These are phyloP conservation scores for Apophysomyces elegans DNA, from an alignment of 371 early-diverging fungal genomes.

Conservation along the genomic window DNA sequence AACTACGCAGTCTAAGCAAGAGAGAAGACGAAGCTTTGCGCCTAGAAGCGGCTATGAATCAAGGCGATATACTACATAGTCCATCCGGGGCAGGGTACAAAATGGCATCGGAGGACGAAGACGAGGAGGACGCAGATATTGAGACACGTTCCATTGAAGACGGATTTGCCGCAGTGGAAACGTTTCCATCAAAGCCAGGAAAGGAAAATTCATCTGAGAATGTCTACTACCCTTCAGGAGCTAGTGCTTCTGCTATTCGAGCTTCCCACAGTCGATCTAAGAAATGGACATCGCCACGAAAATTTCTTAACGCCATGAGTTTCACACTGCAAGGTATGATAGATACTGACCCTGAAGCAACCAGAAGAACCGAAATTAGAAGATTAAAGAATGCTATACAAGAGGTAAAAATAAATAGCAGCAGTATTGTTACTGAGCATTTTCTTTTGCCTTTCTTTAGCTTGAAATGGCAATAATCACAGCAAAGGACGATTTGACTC, in stretches of 20 bases:
- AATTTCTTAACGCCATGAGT: constrained; percentile 63
- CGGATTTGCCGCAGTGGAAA: constrained; percentile 38
- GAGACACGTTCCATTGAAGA: constrained; percentile 50
- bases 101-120: constrained; percentile 5
- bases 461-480: constrained; percentile 71
- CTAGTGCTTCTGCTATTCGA: constrained; percentile 38
- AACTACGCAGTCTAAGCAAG: constrained; percentile 66
- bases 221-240: constrained; percentile 33
- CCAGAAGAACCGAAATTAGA: constrained; percentile 82
- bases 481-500: constrained; percentile 66
- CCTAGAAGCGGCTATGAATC: constrained; percentile 66
- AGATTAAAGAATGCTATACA: constrained; percentile 75
- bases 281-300: constrained; percentile 52
- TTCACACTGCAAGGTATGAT: constrained; percentile 84
- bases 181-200: constrained; percentile 19
- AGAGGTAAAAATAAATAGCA: constrained; percentile 37
- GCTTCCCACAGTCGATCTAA: constrained; percentile 46
- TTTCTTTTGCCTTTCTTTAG: constrained; percentile 21
- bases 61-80: not conserved
- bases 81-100: not conserved
- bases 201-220: constrained; percentile 11
- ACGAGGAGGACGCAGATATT: constrained; percentile 20
- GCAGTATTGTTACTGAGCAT: not conserved
- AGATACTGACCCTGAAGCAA: constrained; percentile 91
- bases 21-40: constrained; percentile 82